Evolutionary conservation across 83 land plant genomes (phyloP).

Genomic region (Larix sibirica): DNA sequence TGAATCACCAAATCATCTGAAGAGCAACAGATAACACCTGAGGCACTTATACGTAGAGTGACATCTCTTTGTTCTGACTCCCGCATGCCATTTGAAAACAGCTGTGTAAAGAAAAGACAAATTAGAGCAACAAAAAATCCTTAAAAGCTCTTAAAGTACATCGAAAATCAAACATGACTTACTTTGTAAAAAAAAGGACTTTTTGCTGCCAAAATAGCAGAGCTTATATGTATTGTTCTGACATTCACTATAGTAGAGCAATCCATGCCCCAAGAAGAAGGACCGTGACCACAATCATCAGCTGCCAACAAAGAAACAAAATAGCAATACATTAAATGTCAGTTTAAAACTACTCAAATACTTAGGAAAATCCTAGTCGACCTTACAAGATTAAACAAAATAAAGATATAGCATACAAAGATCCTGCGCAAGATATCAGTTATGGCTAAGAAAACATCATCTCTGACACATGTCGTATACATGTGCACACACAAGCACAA

Average conservation of each 20-base stretch:
- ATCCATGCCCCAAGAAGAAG: slow-evolving; percentile 71
- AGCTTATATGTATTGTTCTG: slow-evolving; percentile 79
- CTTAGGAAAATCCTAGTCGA: neutral
- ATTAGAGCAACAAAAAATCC: neutral
- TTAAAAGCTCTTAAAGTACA: neutral
- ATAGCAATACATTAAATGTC: neutral
- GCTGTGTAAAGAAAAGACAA: slow-evolving; percentile 34
- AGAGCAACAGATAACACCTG: slow-evolving; percentile 50
- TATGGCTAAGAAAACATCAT: neutral
- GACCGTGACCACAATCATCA: slow-evolving; percentile 22
- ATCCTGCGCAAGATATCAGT: neutral
- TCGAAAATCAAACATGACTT: neutral
- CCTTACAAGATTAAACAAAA: neutral
- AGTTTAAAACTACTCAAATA: slow-evolving; percentile 4
- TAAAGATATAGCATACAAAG: neutral
- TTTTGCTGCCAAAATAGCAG: slow-evolving; percentile 94
- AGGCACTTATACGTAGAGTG: slow-evolving; percentile 67
- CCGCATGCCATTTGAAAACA: slow-evolving; percentile 95
- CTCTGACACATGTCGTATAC: neutral
- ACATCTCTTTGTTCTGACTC: slow-evolving; percentile 93
- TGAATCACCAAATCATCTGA: neutral
- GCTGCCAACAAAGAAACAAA: slow-evolving; percentile 12
- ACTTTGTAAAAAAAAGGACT: slow-evolving; percentile 98
- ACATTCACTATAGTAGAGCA: slow-evolving; percentile 62
- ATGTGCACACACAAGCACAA: too few species aligned